phyloP scores from a whole-genome alignment of 495 filamentous ascomycete genomes.

The Sphaerosporella brunnea region DNA sequence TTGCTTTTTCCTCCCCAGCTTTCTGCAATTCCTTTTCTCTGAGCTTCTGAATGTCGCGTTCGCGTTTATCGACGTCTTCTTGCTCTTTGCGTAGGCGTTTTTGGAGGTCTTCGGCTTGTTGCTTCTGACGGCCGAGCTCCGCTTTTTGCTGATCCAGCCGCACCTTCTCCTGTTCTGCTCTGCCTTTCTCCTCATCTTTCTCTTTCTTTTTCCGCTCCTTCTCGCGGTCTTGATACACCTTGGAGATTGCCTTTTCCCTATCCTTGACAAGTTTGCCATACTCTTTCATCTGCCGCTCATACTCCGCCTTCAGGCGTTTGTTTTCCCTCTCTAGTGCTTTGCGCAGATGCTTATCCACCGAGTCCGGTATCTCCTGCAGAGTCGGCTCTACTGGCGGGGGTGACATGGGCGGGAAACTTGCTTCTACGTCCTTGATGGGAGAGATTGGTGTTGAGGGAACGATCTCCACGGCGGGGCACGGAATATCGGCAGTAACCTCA shows the following conservation, averaged over 20 bases:
- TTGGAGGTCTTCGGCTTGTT: slow-evolving; percentile 17
- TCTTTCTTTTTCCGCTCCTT: slow-evolving; percentile 8
- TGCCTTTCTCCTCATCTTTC: slow-evolving; percentile 5
- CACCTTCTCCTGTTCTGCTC: slow-evolving; percentile 9
- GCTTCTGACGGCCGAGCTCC: background rate
- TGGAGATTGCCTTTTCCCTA: slow-evolving; percentile 34
- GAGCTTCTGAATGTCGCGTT: background rate
- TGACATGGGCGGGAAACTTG: slow-evolving; percentile 26
- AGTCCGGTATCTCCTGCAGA: background rate
- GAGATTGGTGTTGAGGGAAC: background rate
- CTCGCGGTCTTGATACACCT: slow-evolving; percentile 8
- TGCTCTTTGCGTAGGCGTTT: slow-evolving; percentile 14
- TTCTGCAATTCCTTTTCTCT: background rate
- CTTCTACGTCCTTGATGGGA: background rate
- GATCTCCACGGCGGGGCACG: background rate
- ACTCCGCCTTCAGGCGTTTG: slow-evolving; percentile 37
- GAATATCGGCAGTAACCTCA: background rate
- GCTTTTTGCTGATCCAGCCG: slow-evolving; percentile 12
- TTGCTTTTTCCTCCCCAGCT: slow-evolving; percentile 2
- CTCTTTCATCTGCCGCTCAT: slow-evolving; percentile 44
- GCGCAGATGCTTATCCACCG: slow-evolving; percentile 38
- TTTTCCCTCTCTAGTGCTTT: slow-evolving; percentile 50
- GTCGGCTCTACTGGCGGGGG: slow-evolving; percentile 29
- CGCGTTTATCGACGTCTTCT: background rate
- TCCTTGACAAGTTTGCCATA: slow-evolving; percentile 43